A percentile compares a stretch with the other conserved stretches of the same genome.
phyloP scores from a whole-genome alignment of 768 basidiomycete species.

The Dioszegia crocea region DNA sequence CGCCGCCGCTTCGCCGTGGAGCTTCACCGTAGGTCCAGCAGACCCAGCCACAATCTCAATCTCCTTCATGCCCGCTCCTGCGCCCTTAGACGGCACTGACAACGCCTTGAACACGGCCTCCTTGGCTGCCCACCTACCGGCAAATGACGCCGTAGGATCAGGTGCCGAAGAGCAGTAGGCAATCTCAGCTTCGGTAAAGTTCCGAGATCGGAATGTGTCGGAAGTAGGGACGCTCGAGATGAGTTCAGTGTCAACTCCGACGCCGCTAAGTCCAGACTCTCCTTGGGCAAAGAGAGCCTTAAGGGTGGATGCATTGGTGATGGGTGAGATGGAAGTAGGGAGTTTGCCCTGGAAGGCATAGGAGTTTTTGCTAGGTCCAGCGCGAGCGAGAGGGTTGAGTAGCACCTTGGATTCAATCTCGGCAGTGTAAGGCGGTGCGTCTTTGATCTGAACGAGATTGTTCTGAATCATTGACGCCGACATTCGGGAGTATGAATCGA shows the following conservation, averaged over 20 bases:
- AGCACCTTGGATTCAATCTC: constrained; percentile 84
- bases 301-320: constrained; percentile 66
- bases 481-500: constrained; percentile 54
- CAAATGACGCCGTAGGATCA: constrained; percentile 81
- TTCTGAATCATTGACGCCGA: constrained; percentile 94
- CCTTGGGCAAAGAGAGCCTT: constrained; percentile 56
- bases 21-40: constrained; percentile 65
- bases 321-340: constrained; percentile 57
- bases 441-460: constrained; percentile 90
- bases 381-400: constrained; percentile 88
- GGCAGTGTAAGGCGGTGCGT: constrained; percentile 75
- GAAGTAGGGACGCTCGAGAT: constrained; percentile 91
- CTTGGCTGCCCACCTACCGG: constrained; percentile 95
- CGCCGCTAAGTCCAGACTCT: constrained; percentile 63
- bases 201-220: constrained; percentile 77
- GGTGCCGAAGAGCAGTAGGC: constrained; percentile 83
- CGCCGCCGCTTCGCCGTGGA: constrained; percentile 60
- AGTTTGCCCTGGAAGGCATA: constrained; percentile 72
- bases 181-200: constrained; percentile 87
- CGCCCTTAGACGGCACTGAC: constrained; percentile 82
- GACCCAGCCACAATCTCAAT: constrained; percentile 81
- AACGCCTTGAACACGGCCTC: constrained; percentile 93
- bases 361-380: constrained; percentile 74
- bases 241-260: constrained; percentile 71
- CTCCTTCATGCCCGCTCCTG: constrained; percentile 90